phyloP scores from a whole-genome alignment of 352 stramenopile genomes.

The Globisporangium rhizosaccharum region DNA sequence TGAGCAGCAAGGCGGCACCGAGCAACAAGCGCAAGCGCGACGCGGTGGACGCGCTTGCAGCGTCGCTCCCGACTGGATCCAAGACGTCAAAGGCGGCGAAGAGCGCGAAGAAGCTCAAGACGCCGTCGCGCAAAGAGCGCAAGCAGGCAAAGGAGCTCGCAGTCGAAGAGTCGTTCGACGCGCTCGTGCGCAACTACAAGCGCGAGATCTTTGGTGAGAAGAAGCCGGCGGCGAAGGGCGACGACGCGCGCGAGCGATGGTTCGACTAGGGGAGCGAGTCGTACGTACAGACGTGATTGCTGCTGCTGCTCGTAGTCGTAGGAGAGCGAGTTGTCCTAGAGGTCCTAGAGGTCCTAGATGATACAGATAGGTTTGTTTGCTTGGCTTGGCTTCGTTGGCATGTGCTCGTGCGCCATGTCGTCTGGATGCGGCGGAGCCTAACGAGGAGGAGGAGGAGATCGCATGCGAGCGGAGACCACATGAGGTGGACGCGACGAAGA shows the following conservation, averaged over 20 bases:
- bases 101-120: conserved; percentile 14
- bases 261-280: conserved; percentile 41
- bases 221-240: conserved; percentile 6
- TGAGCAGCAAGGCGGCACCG: conserved; percentile 26
- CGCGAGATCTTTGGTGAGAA: conserved; percentile 71
- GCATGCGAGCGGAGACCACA: too few relatives aligned
- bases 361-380: too few relatives aligned
- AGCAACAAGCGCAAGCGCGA: conserved; percentile 38
- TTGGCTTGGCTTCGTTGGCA: too few relatives aligned
- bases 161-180: conserved; percentile 73
- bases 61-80: not conserved
- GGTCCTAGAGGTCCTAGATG: too few relatives aligned
- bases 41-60: conserved; percentile 21
- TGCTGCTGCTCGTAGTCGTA: not conserved
- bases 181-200: conserved; percentile 79
- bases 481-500: too few relatives aligned
- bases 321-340: not conserved
- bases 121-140: conserved; percentile 62
- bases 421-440: too few relatives aligned
- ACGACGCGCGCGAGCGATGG: conserved; percentile 41
- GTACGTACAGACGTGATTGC: not conserved
- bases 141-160: conserved; percentile 48
- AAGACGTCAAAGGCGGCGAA: conserved; percentile 5
- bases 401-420: too few relatives aligned
- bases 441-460: too few relatives aligned